These are phyloP conservation scores for Dendrobium nobile DNA, from an alignment of 106 monocot species.

Conservation along the genomic window DNA sequence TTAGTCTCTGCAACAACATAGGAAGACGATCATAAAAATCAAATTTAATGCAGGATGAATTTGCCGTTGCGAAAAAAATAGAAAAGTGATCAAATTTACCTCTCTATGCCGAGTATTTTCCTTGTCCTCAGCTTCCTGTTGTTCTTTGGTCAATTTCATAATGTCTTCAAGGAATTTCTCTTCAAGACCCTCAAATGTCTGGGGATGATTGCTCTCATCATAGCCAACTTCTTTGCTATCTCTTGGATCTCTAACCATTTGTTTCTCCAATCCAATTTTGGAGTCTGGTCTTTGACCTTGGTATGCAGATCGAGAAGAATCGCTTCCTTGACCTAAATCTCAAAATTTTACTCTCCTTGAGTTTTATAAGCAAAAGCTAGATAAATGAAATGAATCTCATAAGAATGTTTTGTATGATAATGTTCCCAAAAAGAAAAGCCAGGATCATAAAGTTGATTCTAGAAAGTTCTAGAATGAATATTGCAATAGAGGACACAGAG, in stretches of 20 bases:
- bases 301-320: conserved; percentile 37
- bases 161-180: conserved; percentile 75
- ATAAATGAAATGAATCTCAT: too few relatives aligned
- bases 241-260: conserved; percentile 34
- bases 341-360: conserved; percentile 1
- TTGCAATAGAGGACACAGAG: too few relatives aligned
- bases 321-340: conserved; percentile 45
- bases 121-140: conserved; percentile 74
- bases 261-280: conserved; percentile 45
- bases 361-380: neutral
- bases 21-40: neutral
- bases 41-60: neutral
- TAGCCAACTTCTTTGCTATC: conserved; percentile 35
- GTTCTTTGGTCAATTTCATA: conserved; percentile 67
- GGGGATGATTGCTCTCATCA: conserved; percentile 43
- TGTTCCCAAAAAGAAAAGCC: too few relatives aligned
- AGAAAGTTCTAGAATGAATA: too few relatives aligned
- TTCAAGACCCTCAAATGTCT: conserved; percentile 76
- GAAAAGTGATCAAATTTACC: conserved; percentile 26
- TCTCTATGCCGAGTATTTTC: conserved; percentile 85
- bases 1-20: conserved; percentile 48
- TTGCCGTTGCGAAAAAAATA: neutral
- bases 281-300: conserved; percentile 51
- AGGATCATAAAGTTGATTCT: too few relatives aligned
- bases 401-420: neutral